phyloP scores from a whole-genome alignment of 2,329 filamentous ascomycete genomes.

The Magnaporthiopsis poae region DNA sequence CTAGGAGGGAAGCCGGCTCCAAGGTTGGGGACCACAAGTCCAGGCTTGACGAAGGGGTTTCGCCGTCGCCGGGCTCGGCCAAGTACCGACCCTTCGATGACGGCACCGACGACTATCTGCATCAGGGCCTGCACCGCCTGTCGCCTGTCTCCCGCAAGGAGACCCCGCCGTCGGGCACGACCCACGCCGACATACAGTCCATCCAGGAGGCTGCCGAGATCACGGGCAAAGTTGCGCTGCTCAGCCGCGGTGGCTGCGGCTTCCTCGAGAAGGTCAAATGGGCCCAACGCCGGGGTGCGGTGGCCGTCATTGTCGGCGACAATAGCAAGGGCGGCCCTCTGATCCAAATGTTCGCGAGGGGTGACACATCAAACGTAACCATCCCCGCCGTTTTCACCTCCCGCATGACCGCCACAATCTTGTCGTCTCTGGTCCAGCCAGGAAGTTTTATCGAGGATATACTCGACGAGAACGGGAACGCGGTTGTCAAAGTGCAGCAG shows the following conservation, averaged over 20 bases:
- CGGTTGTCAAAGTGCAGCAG: constrained; percentile 43
- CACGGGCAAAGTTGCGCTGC: constrained; percentile 77
- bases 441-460: constrained; percentile 53
- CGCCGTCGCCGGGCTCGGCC: not conserved
- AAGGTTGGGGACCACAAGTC: constrained; percentile 21
- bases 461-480: constrained; percentile 50
- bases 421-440: constrained; percentile 75
- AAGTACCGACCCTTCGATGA: constrained; percentile 40
- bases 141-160: constrained; percentile 15
- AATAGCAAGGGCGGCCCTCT: constrained; percentile 79
- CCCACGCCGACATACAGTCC: constrained; percentile 84
- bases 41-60: not conserved
- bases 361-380: constrained; percentile 87
- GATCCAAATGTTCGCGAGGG: constrained; percentile 96
- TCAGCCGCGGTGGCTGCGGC: constrained; percentile 87
- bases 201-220: constrained; percentile 89
- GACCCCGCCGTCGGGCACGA: constrained; percentile 26
- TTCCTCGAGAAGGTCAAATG: constrained; percentile 97
- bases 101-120: constrained; percentile 76
- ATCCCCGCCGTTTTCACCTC: constrained; percentile 94
- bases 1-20: constrained; percentile 25
- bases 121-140: constrained; percentile 34
- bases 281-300: constrained; percentile 81
- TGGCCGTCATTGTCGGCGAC: constrained; percentile 88
- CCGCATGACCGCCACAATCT: constrained; percentile 81